Conservation (phyloP, 2,329 filamentous ascomycete species). For the Pseudocercospora vitis region DNA sequence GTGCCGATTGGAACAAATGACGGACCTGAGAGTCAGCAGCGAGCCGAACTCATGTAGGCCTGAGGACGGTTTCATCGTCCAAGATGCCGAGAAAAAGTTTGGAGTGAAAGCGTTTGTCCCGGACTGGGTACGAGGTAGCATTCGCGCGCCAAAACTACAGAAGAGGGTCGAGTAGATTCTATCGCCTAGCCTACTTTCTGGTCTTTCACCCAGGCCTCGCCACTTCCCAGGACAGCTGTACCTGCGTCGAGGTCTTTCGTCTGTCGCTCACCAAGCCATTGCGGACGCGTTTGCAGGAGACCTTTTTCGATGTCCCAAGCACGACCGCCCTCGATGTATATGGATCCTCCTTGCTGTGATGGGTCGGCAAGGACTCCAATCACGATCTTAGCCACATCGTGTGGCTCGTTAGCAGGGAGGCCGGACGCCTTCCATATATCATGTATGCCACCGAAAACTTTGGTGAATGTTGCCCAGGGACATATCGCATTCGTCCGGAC, state of each 20-base stretch:
- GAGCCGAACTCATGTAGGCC: slow-evolving; percentile 62
- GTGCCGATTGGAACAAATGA: slow-evolving; percentile 89
- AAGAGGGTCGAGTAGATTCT: slow-evolving; percentile 35
- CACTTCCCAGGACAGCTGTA: slow-evolving; percentile 38
- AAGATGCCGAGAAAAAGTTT: slow-evolving; percentile 27
- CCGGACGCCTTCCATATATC: slow-evolving; percentile 41
- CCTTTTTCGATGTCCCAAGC: slow-evolving; percentile 49
- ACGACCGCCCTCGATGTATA: slow-evolving; percentile 47
- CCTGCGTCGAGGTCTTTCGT: slow-evolving; percentile 39
- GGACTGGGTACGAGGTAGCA: slow-evolving; percentile 62
- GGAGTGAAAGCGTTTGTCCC: slow-evolving; percentile 69
- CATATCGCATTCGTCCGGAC: slow-evolving; percentile 49
- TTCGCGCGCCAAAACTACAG: slow-evolving; percentile 42
- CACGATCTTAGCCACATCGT: slow-evolving; percentile 45
- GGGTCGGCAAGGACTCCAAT: slow-evolving; percentile 40
- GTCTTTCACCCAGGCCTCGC: slow-evolving; percentile 22
- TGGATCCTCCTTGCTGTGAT: slow-evolving; percentile 42
- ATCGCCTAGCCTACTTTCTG: not conserved
- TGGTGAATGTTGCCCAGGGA: slow-evolving; percentile 48
- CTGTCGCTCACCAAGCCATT: slow-evolving; percentile 47
- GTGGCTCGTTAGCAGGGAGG: slow-evolving; percentile 43
- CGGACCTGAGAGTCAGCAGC: slow-evolving; percentile 69
- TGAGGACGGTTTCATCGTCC: slow-evolving; percentile 52
- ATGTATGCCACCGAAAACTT: slow-evolving; percentile 40
- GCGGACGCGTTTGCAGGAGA: slow-evolving; percentile 42